Evolutionary conservation across 108 stramenopile species (phyloP), one percentile per base, ranked within the genome.

Genomic region (Nitzschia sp.): DNA sequence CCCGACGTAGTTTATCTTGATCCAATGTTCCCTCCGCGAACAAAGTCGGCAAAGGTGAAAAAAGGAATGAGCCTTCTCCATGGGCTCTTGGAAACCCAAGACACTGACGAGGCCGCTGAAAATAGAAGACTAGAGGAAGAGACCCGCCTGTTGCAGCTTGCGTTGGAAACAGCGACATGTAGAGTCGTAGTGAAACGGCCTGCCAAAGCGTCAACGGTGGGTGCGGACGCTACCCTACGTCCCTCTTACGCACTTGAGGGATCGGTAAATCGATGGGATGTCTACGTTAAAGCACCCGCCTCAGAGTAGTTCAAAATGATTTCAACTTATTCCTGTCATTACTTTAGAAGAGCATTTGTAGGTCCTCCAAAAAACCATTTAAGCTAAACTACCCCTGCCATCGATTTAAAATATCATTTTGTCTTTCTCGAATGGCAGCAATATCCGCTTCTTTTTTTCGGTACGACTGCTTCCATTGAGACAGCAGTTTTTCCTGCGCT

Each of bases 11-110:
- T 84, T 59, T 95, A 95, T 63, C 64, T 95, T 21, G 94, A 95
- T 71, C 94, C 91, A 15, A 95, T 95, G 94, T 95, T 95, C 65
- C 94, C 94, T 9, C 82, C 89, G 1, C 67, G 91, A 23, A 87
- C 70, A 29, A 95, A 92, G 61, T 53, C 76, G 26, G 78, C 88
- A 8, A 77, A 82, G 21, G 94, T 95, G 23, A 95, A 92, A 61
- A 92, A 95, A 63, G 80, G 83, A 32, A 95, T 95, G 94, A 66
- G 82, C 34, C 80, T 95, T 56, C 71, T 95, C 18, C 94, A 95
- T 75, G 77, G 82, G 0, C 48, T 95, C 9, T 66, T 95, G 38
- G 80, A 82, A 17, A 76, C 83, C 2, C 79, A 85, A 63, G 35
- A 55, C n/a, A 29, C 35, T 21, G 47, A 55, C 21, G 27, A 29